Conservation (phyloP, 352 stramenopile species). For the Phytophthora agathidicida region DNA sequence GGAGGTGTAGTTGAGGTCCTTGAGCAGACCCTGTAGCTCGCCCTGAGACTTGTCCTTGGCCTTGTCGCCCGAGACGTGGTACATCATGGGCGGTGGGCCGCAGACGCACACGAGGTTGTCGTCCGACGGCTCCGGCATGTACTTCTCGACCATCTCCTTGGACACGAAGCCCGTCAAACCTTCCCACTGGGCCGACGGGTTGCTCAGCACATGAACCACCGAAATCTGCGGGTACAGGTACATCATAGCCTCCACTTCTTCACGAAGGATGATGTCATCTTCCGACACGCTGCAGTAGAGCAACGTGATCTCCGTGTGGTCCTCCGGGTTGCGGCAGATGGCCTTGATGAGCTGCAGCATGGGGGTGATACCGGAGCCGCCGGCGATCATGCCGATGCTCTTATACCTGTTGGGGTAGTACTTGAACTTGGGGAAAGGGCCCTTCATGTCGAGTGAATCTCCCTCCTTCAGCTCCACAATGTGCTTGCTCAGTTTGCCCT, state of each 20-base stretch:
- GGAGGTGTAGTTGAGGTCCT: conserved; percentile 80
- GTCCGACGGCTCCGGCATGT: conserved; percentile 79
- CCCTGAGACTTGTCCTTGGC: conserved; percentile 87
- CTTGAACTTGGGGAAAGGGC: conserved; percentile 85
- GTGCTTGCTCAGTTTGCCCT: conserved; percentile 87
- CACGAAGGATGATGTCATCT: conserved; percentile 89
- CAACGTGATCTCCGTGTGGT: conserved; percentile 87
- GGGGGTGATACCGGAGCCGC: conserved; percentile 90
- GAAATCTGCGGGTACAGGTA: conserved; percentile 85
- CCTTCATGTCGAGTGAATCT: conserved; percentile 91
- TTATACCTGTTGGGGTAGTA: conserved; percentile 92
- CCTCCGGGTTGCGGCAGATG: conserved; percentile 83
- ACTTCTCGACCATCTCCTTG: conserved; percentile 85
- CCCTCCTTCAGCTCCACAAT: conserved; percentile 85
- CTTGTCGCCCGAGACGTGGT: conserved; percentile 89
- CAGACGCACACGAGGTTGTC: conserved; percentile 90
- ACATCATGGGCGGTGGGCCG: conserved; percentile 90
- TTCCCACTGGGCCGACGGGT: conserved; percentile 69
- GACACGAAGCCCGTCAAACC: conserved; percentile 75
- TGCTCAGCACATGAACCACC: conserved; percentile 77
- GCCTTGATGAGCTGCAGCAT: conserved; percentile 90
- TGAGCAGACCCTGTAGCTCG: conserved; percentile 84
- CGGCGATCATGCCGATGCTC: conserved; percentile 89
- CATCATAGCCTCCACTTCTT: conserved; percentile 85
- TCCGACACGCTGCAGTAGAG: conserved; percentile 88